Conservation (phyloP, 768 basidiomycete species). For the Russula compacta region DNA sequence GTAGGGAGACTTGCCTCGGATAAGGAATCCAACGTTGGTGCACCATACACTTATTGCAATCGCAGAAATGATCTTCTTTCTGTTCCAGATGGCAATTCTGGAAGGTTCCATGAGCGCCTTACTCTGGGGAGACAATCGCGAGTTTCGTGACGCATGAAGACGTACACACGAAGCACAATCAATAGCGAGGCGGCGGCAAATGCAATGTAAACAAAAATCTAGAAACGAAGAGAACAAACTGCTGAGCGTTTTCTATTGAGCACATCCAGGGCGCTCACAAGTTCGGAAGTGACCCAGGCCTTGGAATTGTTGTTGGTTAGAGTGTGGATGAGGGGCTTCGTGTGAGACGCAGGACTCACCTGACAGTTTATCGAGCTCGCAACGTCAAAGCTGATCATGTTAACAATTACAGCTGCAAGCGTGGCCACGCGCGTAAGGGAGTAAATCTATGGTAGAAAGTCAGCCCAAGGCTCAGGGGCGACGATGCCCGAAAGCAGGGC, state of each 20-base stretch:
- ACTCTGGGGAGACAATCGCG: not conserved
- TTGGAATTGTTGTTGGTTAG: not conserved
- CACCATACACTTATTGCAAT: not conserved
- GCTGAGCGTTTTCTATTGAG: not conserved
- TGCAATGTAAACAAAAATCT: not conserved
- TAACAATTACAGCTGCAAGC: not conserved
- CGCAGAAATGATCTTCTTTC: not conserved
- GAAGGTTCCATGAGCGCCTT: not conserved
- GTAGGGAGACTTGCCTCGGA: not conserved
- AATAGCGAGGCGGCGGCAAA: not conserved
- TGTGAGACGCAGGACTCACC: not conserved
- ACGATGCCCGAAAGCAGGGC: not conserved
- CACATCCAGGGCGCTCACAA: not conserved
- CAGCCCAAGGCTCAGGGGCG: not conserved
- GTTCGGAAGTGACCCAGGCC: not conserved
- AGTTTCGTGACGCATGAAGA: not conserved
- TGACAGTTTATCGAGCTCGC: slow-evolving; percentile 1
- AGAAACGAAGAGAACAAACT: not conserved
- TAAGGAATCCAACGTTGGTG: not conserved
- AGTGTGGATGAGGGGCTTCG: too few species aligned
- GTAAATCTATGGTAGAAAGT: not conserved
- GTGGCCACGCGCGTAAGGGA: not conserved
- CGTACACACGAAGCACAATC: slow-evolving; percentile 1
- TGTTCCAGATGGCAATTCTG: slow-evolving; percentile 3
- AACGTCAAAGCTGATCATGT: not conserved